These are phyloP conservation scores for Stylonectria norvegica DNA, from an alignment of 2,329 filamentous ascomycete genomes.

Conservation along the genomic window DNA sequence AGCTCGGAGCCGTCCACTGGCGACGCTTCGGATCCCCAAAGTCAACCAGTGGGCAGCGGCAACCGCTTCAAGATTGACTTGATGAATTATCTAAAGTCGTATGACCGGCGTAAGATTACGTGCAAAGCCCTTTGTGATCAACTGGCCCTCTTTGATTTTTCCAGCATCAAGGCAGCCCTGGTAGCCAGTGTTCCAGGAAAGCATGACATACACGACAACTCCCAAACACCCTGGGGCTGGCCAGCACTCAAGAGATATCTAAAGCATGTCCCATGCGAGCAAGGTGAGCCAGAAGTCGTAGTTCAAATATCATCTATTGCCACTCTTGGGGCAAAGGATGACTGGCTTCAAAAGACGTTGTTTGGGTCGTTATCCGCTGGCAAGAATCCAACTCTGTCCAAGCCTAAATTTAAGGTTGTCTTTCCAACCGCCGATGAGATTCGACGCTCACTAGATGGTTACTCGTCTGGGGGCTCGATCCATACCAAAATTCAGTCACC, in stretches of 20 bases:
- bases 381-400: constrained; percentile 13
- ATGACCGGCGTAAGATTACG: constrained; percentile 56
- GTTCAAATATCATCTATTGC: constrained; percentile 78
- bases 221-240: constrained; percentile 73
- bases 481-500: constrained; percentile 72
- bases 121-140: constrained; percentile 54
- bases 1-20: constrained; percentile 11
- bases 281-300: constrained; percentile 47
- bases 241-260: constrained; percentile 61
- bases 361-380: constrained; percentile 48
- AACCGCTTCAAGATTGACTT: constrained; percentile 72
- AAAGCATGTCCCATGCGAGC: constrained; percentile 45
- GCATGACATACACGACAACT: constrained; percentile 48
- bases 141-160: constrained; percentile 66
- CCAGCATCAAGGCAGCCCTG: constrained; percentile 63
- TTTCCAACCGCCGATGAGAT: constrained; percentile 82
- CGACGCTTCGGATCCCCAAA: not conserved
- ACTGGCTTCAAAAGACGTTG: constrained; percentile 67
- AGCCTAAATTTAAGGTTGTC: constrained; percentile 63
- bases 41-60: constrained; percentile 52
- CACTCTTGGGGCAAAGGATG: constrained; percentile 66
- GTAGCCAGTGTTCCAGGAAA: constrained; percentile 76
- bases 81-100: constrained; percentile 66
- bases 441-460: constrained; percentile 71
- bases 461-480: constrained; percentile 72